These are phyloP conservation scores for Colletotrichum tofieldiae DNA, from an alignment of 2,329 filamentous ascomycete species.

Conservation along the genomic window DNA sequence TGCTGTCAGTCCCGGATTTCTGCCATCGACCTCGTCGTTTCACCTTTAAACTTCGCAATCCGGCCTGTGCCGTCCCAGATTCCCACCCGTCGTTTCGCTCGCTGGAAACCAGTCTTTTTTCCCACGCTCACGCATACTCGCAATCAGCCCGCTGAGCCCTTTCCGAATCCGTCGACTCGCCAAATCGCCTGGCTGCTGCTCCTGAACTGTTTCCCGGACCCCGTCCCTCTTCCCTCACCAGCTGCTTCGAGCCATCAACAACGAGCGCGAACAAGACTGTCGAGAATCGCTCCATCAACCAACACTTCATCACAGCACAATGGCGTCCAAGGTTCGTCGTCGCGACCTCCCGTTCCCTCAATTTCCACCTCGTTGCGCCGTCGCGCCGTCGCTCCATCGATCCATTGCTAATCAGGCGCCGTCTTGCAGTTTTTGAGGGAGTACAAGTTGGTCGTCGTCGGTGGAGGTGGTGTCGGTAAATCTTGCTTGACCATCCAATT, in stretches of 20 bases:
- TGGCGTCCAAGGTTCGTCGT: slow-evolving; percentile 57
- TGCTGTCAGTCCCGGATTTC: slow-evolving; percentile 43
- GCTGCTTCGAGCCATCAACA: slow-evolving; percentile 38
- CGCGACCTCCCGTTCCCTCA: background rate
- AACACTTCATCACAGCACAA: slow-evolving; percentile 47
- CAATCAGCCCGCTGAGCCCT: slow-evolving; percentile 16
- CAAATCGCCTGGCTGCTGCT: slow-evolving; percentile 5
- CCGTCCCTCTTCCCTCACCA: slow-evolving; percentile 7
- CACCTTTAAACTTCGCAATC: slow-evolving; percentile 43
- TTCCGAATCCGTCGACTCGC: slow-evolving; percentile 24
- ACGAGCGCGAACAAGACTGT: slow-evolving; percentile 15
- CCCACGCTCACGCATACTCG: slow-evolving; percentile 15
- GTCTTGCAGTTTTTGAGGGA: slow-evolving; percentile 82
- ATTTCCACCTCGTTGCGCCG: slow-evolving; percentile 1
- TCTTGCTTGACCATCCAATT: slow-evolving; percentile 99
- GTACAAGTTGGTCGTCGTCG: slow-evolving; percentile 97
- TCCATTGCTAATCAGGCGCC: slow-evolving; percentile 44
- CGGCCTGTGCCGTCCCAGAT: slow-evolving; percentile 43
- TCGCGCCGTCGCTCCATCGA: slow-evolving; percentile 4
- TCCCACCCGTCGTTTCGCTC: slow-evolving; percentile 40
- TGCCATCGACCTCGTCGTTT: slow-evolving; percentile 43
- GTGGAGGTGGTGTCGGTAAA: slow-evolving; percentile 98
- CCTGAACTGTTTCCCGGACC: slow-evolving; percentile 31
- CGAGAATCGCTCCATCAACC: slow-evolving; percentile 18
- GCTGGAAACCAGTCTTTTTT: slow-evolving; percentile 25